Conservation (phyloP, 805 yeast species). For the Yarrowia deformans region DNA sequence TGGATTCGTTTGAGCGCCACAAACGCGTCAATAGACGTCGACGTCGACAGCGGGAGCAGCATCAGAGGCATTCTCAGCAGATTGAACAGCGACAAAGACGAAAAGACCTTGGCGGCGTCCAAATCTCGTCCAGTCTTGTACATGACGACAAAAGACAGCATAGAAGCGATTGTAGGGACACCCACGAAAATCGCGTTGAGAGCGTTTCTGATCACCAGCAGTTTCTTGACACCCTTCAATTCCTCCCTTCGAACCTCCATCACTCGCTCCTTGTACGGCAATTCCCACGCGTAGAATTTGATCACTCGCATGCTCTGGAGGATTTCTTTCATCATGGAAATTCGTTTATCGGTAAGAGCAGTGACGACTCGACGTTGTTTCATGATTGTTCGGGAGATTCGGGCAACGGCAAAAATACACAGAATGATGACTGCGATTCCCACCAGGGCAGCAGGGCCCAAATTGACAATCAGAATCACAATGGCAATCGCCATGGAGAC, state of each 20-base stretch:
- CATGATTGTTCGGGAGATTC: conserved; percentile 52
- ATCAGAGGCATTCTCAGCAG: conserved; percentile 70
- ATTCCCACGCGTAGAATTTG: conserved; percentile 88
- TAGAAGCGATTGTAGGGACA: conserved; percentile 72
- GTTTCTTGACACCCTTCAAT: conserved; percentile 62
- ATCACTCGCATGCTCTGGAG: conserved; percentile 79
- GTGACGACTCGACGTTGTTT: conserved; percentile 63
- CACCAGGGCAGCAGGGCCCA: conserved; percentile 70
- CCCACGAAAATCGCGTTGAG: conserved; percentile 69
- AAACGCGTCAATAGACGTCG: conserved; percentile 83
- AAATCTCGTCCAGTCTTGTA: conserved; percentile 54
- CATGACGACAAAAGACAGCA: conserved; percentile 61
- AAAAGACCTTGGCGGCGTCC: conserved; percentile 69
- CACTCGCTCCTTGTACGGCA: conserved; percentile 66
- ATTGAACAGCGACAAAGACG: conserved; percentile 73
- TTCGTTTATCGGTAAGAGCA: conserved; percentile 66
- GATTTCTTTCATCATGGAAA: conserved; percentile 79
- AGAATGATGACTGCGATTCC: conserved; percentile 59
- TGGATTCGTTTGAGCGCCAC: conserved; percentile 88
- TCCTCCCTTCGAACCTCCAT: conserved; percentile 63
- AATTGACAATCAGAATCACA: conserved; percentile 63
- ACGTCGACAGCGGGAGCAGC: conserved; percentile 72
- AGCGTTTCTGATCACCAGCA: conserved; percentile 70
- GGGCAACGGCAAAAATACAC: conserved; percentile 49
- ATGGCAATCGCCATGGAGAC: conserved; percentile 64